Evolutionary conservation across 805 yeast genomes (phyloP).

Genomic region (Candida berthetii): DNA sequence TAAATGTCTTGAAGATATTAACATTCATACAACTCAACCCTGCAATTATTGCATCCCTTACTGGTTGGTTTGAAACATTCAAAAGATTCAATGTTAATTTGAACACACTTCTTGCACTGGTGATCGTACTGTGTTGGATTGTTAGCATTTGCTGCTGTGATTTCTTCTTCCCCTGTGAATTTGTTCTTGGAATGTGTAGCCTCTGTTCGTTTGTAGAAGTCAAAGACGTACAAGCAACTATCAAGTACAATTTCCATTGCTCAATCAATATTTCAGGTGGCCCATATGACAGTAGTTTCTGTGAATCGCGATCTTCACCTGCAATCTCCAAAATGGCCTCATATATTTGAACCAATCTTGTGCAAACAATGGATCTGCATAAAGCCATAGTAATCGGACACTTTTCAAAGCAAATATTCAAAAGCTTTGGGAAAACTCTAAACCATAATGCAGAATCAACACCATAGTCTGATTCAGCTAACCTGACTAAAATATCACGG

Average conservation of each 20-base stretch:
- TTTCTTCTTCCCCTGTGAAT: conserved; percentile 63
- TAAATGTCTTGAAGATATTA: conserved; percentile 80
- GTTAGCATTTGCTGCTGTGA: conserved; percentile 71
- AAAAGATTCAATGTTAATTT: conserved; percentile 80
- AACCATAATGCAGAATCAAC: conserved; percentile 98
- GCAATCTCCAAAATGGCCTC: conserved; percentile 57
- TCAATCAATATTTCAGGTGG: conserved; percentile 71
- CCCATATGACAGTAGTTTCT: conserved; percentile 23
- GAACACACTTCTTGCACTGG: conserved; percentile 87
- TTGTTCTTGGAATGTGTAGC: conserved; percentile 52
- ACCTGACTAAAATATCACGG: conserved; percentile 60
- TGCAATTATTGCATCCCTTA: conserved; percentile 81
- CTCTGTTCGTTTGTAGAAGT: conserved; percentile 88
- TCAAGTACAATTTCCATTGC: conserved; percentile 85
- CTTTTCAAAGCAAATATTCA: conserved; percentile 63
- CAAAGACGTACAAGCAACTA: conserved; percentile 87
- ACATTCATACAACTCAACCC: conserved; percentile 88
- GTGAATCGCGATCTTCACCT: conserved; percentile 29
- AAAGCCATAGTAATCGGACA: conserved; percentile 94
- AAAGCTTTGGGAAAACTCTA: conserved; percentile 70
- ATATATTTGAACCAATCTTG: conserved; percentile 79
- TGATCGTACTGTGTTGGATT: conserved; percentile 84
- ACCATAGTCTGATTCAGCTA: conserved; percentile 91
- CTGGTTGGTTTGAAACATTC: conserved; percentile 58
- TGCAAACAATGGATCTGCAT: conserved; percentile 87